Percentiles rank a stretch among this genome's conserved stretches.
These are phyloP conservation scores for Mrakia gelida DNA, from an alignment of 768 basidiomycete genomes.

Conservation along the genomic window DNA sequence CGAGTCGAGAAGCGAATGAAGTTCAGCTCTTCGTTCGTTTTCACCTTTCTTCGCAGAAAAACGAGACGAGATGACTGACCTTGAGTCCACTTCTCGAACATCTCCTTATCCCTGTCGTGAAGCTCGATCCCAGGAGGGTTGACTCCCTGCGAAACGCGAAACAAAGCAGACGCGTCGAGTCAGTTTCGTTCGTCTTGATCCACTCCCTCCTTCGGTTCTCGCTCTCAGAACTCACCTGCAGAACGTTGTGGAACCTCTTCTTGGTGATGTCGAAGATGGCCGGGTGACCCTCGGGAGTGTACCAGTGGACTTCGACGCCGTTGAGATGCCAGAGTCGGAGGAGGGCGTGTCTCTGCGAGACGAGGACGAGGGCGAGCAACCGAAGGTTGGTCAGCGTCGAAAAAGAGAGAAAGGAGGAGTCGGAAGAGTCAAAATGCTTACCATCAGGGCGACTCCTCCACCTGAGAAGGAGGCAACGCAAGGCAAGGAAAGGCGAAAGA, in stretches of 20 bases:
- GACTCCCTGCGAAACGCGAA: constrained; percentile 39
- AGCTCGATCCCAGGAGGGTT: constrained; percentile 79
- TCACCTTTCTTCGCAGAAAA: too few relatives aligned
- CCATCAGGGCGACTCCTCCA: constrained; percentile 95
- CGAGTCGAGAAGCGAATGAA: neutral
- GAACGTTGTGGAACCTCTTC: constrained; percentile 41
- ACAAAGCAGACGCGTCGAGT: neutral
- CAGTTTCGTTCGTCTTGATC: neutral
- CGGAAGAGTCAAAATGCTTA: neutral
- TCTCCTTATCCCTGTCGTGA: constrained; percentile 69
- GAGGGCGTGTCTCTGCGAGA: constrained; percentile 65
- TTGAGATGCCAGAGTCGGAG: constrained; percentile 69
- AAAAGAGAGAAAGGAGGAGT: neutral
- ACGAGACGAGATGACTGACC: neutral
- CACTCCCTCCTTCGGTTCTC: neutral
- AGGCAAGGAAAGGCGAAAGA: neutral
- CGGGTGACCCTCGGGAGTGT: constrained; percentile 57
- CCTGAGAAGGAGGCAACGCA: constrained; percentile 23
- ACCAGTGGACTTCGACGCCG: constrained; percentile 82
- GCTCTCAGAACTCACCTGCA: neutral
- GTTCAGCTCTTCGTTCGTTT: neutral
- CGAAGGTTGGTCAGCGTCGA: neutral
- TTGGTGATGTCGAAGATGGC: constrained; percentile 82
- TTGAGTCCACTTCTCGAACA: constrained; percentile 63
- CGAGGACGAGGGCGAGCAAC: neutral